Percentiles rank a stretch among this genome's conserved stretches.
These are phyloP conservation scores for Septoria linicola DNA, from an alignment of 2,329 filamentous ascomycete genomes.

Conservation along the genomic window DNA sequence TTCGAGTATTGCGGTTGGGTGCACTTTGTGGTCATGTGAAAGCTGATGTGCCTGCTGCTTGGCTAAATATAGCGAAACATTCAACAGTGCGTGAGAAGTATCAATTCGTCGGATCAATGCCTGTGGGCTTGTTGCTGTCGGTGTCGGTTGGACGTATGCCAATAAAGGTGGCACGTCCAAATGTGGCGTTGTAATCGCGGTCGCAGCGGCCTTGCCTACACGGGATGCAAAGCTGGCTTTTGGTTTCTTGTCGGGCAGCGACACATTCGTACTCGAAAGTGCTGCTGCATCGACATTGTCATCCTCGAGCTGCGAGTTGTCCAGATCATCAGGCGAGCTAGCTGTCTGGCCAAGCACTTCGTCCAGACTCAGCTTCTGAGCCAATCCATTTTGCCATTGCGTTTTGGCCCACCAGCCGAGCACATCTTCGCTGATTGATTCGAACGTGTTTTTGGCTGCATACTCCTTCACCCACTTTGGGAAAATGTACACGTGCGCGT, in stretches of 20 bases:
- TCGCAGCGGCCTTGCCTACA: conserved; percentile 26
- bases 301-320: conserved; percentile 25
- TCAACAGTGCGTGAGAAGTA: conserved; percentile 76
- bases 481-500: conserved; percentile 93
- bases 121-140: conserved; percentile 33
- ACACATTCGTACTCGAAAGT: conserved; percentile 55
- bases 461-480: conserved; percentile 89
- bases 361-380: conserved; percentile 71
- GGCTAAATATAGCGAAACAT: conserved; percentile 79
- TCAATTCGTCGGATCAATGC: conserved; percentile 85
- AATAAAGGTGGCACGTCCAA: conserved; percentile 69
- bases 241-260: conserved; percentile 49
- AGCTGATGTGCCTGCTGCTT: conserved; percentile 71
- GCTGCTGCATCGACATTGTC: conserved; percentile 28
- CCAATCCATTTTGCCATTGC: conserved; percentile 80
- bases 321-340: conserved; percentile 32
- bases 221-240: conserved; percentile 37
- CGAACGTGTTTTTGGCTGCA: conserved; percentile 75
- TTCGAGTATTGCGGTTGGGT: conserved; percentile 79
- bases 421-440: conserved; percentile 87
- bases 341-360: conserved; percentile 58
- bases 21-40: conserved; percentile 75
- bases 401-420: conserved; percentile 95
- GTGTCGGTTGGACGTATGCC: conserved; percentile 71
- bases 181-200: conserved; percentile 22